These are phyloP conservation scores for Tulasnella sp. DNA, from an alignment of 768 basidiomycete genomes.

Conservation along the genomic window DNA sequence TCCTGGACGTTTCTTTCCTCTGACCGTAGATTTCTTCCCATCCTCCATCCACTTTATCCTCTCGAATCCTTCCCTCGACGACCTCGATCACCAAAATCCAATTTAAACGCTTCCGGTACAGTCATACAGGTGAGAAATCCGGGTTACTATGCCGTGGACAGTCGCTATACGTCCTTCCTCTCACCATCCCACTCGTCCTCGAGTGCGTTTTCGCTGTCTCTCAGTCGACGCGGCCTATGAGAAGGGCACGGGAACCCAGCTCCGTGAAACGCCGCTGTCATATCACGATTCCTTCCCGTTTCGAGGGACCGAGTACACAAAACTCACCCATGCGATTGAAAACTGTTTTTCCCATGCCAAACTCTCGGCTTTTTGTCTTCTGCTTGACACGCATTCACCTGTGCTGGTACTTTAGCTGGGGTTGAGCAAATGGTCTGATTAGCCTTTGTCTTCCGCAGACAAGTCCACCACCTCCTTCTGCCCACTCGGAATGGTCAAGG, in stretches of 20 bases:
- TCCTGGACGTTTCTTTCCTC: background rate
- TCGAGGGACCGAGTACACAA: slow-evolving; percentile 9
- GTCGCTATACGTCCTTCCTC: background rate
- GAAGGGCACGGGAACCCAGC: background rate
- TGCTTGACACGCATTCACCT: background rate
- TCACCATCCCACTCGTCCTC: background rate
- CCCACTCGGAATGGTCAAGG: background rate
- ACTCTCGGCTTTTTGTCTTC: background rate
- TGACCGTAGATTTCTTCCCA: background rate
- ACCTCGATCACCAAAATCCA: background rate
- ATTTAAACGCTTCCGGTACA: background rate
- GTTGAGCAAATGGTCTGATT: background rate
- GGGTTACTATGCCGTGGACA: background rate
- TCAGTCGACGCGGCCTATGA: background rate
- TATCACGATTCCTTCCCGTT: background rate
- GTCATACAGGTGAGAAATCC: slow-evolving; percentile 6
- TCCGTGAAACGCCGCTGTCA: background rate
- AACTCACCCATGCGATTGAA: background rate
- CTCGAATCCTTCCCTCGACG: background rate
- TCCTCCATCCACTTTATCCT: background rate
- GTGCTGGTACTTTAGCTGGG: background rate
- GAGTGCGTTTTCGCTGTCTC: background rate
- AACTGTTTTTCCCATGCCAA: background rate
- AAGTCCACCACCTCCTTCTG: background rate
- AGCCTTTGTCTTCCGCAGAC: slow-evolving; percentile 5